Percentiles rank a stretch among this genome's conserved stretches.
phyloP scores from a whole-genome alignment of 192 early-diverging fungal genomes.

The Entomortierella lignicola region DNA sequence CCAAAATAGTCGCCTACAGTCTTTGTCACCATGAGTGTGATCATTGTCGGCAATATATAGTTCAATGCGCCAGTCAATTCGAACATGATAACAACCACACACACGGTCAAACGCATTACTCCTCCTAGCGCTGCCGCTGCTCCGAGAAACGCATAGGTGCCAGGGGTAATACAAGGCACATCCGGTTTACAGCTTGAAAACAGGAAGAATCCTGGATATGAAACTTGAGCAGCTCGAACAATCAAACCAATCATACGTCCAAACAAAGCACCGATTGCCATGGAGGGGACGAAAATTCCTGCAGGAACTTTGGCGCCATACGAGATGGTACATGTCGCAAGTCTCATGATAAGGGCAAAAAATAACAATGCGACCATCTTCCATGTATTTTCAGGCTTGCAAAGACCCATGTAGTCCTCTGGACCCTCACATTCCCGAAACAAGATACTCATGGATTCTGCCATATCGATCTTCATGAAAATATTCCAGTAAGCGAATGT shows the following conservation, averaged over 20 bases:
- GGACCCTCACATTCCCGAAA: constrained; percentile 77
- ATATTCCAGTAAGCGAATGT: constrained; percentile 76
- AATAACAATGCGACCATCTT: constrained; percentile 46
- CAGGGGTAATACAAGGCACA: constrained; percentile 90
- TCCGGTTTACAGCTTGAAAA: constrained; percentile 85
- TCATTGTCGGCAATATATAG: constrained; percentile 85
- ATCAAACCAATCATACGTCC: constrained; percentile 91
- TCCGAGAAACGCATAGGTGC: constrained; percentile 94
- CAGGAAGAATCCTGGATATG: constrained; percentile 71
- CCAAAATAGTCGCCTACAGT: constrained; percentile 80
- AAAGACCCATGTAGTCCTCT: constrained; percentile 72
- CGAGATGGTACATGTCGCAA: constrained; percentile 31
- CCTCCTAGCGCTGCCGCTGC: constrained; percentile 86
- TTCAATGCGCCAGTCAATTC: constrained; percentile 96
- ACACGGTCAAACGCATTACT: constrained; percentile 65
- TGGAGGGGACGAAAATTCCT: constrained; percentile 94
- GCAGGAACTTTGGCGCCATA: constrained; percentile 77
- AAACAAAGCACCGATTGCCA: constrained; percentile 93
- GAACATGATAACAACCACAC: constrained; percentile 98
- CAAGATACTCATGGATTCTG: constrained; percentile 80
- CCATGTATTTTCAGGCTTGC: constrained; percentile 61
- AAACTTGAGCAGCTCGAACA: constrained; percentile 73
- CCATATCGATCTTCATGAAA: constrained; percentile 88
- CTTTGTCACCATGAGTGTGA: constrained; percentile 82
- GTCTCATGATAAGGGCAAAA: constrained; percentile 27